phyloP scores from a whole-genome alignment of 2,329 filamentous ascomycete genomes.

The Fusarium sp. region DNA sequence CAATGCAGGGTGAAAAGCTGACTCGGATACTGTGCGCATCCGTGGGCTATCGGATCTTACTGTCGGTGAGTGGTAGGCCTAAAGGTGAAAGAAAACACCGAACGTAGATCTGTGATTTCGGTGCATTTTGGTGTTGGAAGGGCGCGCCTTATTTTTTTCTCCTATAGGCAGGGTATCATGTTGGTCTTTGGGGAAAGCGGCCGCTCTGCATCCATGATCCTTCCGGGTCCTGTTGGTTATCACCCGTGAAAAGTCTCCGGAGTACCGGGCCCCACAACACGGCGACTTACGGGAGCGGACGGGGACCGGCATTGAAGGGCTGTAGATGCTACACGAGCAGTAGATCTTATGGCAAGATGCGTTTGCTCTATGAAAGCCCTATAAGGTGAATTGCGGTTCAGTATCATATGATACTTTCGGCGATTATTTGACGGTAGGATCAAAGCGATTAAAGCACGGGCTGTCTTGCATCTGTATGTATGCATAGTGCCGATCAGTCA shows the following conservation, averaged over 20 bases:
- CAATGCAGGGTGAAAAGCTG: slow-evolving; percentile 8
- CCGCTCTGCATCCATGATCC: background rate
- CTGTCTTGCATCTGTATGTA: background rate
- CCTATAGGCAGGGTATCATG: background rate
- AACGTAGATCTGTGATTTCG: background rate
- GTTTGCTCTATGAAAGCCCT: background rate
- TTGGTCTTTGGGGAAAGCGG: background rate
- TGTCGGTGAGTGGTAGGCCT: background rate
- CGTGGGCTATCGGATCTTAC: background rate
- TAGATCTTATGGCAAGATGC: background rate
- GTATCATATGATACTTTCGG: background rate
- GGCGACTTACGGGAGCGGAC: background rate
- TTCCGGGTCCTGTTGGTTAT: background rate
- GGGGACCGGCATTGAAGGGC: background rate
- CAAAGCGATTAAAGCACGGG: background rate
- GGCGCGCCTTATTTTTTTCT: background rate
- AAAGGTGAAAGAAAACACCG: background rate
- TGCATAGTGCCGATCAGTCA: background rate
- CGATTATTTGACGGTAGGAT: background rate
- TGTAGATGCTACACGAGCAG: background rate
- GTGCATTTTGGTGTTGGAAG: background rate
- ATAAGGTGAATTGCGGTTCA: background rate
- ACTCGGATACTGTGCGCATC: background rate
- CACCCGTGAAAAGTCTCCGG: background rate
- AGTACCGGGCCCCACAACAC: background rate